Evolutionary conservation across 1,284 basidiomycete genomes (phyloP).

Genomic region (Grifola frondosa): DNA sequence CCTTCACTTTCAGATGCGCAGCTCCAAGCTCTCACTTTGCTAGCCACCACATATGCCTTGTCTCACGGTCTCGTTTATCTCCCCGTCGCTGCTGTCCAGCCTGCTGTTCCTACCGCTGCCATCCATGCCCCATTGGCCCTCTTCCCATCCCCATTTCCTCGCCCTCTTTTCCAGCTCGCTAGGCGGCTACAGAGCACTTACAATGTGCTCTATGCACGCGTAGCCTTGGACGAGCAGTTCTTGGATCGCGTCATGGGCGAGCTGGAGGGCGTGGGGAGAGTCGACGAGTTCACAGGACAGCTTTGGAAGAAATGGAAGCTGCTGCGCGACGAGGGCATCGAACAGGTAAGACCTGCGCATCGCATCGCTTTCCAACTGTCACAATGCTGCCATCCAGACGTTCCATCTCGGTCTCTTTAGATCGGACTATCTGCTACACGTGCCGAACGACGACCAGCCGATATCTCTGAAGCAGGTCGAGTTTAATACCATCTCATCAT

Average conservation of each 20-base stretch:
- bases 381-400: slow-evolving; percentile 45
- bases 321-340: slow-evolving; percentile 59
- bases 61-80: slow-evolving; percentile 85
- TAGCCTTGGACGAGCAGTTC: slow-evolving; percentile 82
- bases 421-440: slow-evolving; percentile 93
- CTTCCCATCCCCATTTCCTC: slow-evolving; percentile 86
- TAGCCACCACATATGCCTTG: slow-evolving; percentile 84
- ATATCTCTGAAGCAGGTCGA: slow-evolving; percentile 90
- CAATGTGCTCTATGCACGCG: slow-evolving; percentile 83
- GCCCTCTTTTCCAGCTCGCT: slow-evolving; percentile 68
- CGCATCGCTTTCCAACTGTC: not conserved
- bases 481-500: slow-evolving; percentile 95
- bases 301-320: slow-evolving; percentile 86
- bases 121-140: slow-evolving; percentile 91
- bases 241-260: slow-evolving; percentile 83
- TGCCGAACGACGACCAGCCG: slow-evolving; percentile 36
- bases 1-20: slow-evolving; percentile 63
- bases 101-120: slow-evolving; percentile 60
- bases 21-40: slow-evolving; percentile 55
- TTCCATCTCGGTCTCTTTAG: slow-evolving; percentile 92
- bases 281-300: slow-evolving; percentile 85
- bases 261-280: slow-evolving; percentile 70
- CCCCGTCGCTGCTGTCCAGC: slow-evolving; percentile 51
- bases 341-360: slow-evolving; percentile 37
- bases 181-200: slow-evolving; percentile 73